Evolutionary conservation across 352 stramenopile species (phyloP), one percentile per base, ranked within the genome.

Genomic region (Globisporangium paroecandrum): DNA sequence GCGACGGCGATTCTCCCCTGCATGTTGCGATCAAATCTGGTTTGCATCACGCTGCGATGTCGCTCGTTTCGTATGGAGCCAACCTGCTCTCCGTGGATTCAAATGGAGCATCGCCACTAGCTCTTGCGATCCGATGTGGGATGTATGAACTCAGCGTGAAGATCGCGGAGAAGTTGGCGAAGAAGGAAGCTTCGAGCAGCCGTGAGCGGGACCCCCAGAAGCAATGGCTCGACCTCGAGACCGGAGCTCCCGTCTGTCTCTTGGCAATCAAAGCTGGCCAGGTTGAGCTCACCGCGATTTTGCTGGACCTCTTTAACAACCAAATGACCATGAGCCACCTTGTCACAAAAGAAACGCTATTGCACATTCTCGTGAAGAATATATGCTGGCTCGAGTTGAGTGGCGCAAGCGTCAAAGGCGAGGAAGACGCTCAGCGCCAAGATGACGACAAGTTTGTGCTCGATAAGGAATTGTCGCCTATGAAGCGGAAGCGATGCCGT

Each of bases 1-100:
- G 73, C 0, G 53, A 81, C 24, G 58, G 69, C 9, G 80, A 90
- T 38, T 71, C 72, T 10, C 77, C 80, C 22, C 74, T 90, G n/a
- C 82, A 89, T 32, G 68, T 89, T 27, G 75, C 77, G 20, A 88
- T 90, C 63, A 90, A 90, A 51, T 64, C 75, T 20, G 82, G 82
- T 18, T 64, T 87, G 36, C 58, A 75, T 2, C 56, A 70, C n/a
- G 80, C 79, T 34, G 80, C 82, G 10, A 64, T 67, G 4, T 70
- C 80, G 46, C 66, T 90, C 2, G 82, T 90, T 22, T 69, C 70
- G 0, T 69, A 88, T 62, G 82, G 76, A 60, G 82, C 77, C 3
- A 68, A 83, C 41, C 63, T 87, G n/a, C 68, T 73, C 49, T 58
- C 66, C 9, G 47, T 81, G n/a, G 82, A 90, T 61, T 69, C 68